Conservation (phyloP, 768 basidiomycete genomes). For the Calocybe cyanea region DNA sequence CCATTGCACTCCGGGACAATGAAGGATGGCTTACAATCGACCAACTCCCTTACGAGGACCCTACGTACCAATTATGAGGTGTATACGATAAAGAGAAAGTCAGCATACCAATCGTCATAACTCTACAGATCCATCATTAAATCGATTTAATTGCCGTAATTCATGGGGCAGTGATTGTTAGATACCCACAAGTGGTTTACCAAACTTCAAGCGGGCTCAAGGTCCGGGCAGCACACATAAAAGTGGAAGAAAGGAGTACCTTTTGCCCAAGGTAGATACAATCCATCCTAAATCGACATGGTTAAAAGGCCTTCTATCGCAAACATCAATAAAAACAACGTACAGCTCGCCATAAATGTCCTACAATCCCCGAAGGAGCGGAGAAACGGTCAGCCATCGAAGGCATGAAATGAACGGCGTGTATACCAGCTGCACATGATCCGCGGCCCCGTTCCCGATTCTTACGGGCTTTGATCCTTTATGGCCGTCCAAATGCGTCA, state of each 20-base stretch:
- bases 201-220: conserved; percentile 38
- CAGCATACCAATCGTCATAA: conserved; percentile 38
- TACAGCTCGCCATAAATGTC: conserved; percentile 97
- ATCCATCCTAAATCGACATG: conserved; percentile 61
- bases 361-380: conserved; percentile 30
- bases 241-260: conserved; percentile 34
- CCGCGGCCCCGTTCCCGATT: conserved; percentile 95
- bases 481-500: conserved; percentile 85
- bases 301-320: neutral
- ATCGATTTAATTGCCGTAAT: no score
- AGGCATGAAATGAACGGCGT: neutral
- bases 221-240: neutral
- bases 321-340: conserved; percentile 16
- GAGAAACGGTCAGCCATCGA: neutral
- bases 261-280: conserved; percentile 97
- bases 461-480: conserved; percentile 82
- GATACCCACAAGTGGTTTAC: conserved; percentile 64
- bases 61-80: conserved; percentile 25
- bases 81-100: neutral
- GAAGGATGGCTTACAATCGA: conserved; percentile 57
- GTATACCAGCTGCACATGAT: conserved; percentile 28
- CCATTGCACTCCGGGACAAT: neutral
- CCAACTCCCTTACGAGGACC: conserved; percentile 74
- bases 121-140: no score
- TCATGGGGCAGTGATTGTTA: neutral